Evolutionary conservation across 805 yeast genomes (phyloP), one percentile per base, ranked within the genome.

Genomic region (Kregervanrija delftensis): DNA sequence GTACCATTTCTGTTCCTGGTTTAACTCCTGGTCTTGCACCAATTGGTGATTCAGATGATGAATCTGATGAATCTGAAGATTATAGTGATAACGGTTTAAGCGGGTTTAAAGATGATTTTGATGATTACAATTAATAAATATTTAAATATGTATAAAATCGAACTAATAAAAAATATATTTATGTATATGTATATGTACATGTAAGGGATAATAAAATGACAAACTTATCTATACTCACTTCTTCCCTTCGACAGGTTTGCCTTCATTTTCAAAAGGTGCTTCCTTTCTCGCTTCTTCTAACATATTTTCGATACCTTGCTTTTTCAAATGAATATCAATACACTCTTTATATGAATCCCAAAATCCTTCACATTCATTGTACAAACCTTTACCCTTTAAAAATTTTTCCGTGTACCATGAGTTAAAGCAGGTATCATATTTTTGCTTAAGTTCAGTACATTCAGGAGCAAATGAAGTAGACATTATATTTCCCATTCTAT

Each of bases 381-480:
- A 74, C 45, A 72, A 67, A 35, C 78, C 72, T 56, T 76, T 72
- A 32, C 81, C 82, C 49, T 76, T 76, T 39, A 85, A 66, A 53
- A 85, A 85, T 63, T 84, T 85, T 55, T 93, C 97, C 5, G 93
- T 81, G 62, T 93, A 93, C 99, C 99, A 90, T 52, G 76, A 76
- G 65, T 89, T 90, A 69, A 93, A 93, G 64, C 99, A 93, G 57
- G 81, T 84, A 60, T 93, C 98, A 59, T 93, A 93, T 57, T 80
- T 77, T 55, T 79, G 79, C 65, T 93, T 93, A 46, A 83, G 76
- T 33, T 79, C 85, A 16, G 95, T 87, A 66, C 99, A 93, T 67
- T 93, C 98, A 22, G 97, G 96, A 33, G 99, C 98, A 72, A 93
- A 86, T 49, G 96, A 88, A 6, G 95, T 73, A 13, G 90, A 83